phyloP scores from a whole-genome alignment of 768 basidiomycete species.

The Kwoniella sp. region DNA sequence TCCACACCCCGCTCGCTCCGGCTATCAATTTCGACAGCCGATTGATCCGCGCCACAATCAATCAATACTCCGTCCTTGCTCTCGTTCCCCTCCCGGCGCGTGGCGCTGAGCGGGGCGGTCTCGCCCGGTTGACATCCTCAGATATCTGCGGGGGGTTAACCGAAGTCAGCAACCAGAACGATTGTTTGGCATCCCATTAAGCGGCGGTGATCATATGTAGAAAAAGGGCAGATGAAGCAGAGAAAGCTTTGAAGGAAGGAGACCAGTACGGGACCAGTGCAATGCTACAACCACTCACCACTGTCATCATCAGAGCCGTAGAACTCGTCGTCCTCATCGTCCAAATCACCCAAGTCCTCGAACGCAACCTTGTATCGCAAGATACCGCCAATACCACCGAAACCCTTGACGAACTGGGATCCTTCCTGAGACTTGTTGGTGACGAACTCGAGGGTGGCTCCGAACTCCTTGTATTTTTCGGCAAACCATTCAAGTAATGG shows the following conservation, averaged over 20 bases:
- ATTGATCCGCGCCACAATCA: constrained; percentile 1
- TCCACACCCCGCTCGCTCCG: neutral
- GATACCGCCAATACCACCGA: constrained; percentile 95
- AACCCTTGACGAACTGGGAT: constrained; percentile 96
- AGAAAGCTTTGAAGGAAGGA: neutral
- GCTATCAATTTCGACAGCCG: neutral
- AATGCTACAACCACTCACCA: constrained; percentile 38
- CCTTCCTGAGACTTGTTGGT: constrained; percentile 97
- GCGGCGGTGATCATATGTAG: neutral
- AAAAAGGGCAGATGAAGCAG: neutral
- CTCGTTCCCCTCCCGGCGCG: constrained; percentile 20
- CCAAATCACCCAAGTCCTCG: constrained; percentile 65
- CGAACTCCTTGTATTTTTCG: constrained; percentile 97
- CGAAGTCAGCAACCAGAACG: neutral
- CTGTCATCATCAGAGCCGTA: constrained; percentile 55
- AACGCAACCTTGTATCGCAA: constrained; percentile 98
- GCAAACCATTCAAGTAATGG: constrained; percentile 96
- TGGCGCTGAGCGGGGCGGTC: constrained; percentile 48
- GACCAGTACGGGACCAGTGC: neutral
- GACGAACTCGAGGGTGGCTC: constrained; percentile 84
- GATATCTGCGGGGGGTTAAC: constrained; percentile 32
- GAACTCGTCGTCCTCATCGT: constrained; percentile 58
- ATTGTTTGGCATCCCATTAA: too few species aligned
- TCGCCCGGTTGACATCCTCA: constrained; percentile 42
- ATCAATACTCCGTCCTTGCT: neutral